Base-by-base conservation (phyloP, 768 basidiomycete genomes). In the Auricularia auricula-judae region DNA sequence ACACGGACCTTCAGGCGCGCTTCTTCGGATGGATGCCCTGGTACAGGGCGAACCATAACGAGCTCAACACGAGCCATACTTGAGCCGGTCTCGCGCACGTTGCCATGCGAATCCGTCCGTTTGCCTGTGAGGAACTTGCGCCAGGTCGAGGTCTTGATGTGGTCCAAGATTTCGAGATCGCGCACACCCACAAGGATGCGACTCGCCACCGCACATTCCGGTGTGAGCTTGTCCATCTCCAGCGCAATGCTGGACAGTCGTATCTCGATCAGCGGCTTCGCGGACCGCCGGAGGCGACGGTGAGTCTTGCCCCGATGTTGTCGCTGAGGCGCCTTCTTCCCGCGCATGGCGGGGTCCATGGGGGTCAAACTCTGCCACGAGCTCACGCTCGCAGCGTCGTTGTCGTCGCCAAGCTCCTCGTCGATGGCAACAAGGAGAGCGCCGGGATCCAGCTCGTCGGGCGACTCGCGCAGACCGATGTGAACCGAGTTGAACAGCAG, bases 141-240 rank as follows among this genome's bases (percentile, higher is more conserved):
- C 97, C 97, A 99, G 0, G 97, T 98, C 8, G 94, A 98, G 0
- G 94, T 95, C 78, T 91, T 94, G 80, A 99, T 93, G 71, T 97
- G 95, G 73, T 99, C 97, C 62, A 98, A 77, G 65, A 98, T 97
- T 74, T 97, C 93, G 21, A 93, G 70, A 66, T 91, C 84, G 65
- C 76, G 81, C 62, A 94, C 79, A 11, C 85, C 86, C 14, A 84
- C 82, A 59, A 89, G 80, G 1, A 85, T 81, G 62, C 88, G 80
- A 2, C 88, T 88, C 8, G 87, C 84, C 29, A 87, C 71, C 0
- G 81, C 74, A 54, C 81, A 81, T 11, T 80, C 77, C 4, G 84
- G 80, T 8, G 73, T 73, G 70, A 86, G 90, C 64, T 84, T 78
- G 71, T 91, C 89, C 36, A 90, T 74, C 67, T 89, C 87, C 2